Conservation (phyloP, 1,139 yeast species). For the Blastobotrys illinoisensis region DNA sequence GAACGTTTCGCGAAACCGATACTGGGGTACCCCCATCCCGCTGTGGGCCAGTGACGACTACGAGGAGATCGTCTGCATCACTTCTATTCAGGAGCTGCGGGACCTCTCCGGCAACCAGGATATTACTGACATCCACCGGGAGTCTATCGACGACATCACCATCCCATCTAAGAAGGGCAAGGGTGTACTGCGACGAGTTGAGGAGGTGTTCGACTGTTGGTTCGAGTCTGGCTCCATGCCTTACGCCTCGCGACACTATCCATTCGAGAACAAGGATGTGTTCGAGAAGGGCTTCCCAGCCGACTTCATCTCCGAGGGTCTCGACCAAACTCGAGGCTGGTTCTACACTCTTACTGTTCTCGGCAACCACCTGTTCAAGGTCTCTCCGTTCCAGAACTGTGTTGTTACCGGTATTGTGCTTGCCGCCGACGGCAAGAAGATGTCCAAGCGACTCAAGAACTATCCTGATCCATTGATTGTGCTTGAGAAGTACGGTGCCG, state of each 20-base stretch:
- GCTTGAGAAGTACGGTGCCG: constrained; percentile 90
- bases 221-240: constrained; percentile 99
- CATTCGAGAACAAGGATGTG: constrained; percentile 74
- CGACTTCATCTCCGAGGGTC: constrained; percentile 95
- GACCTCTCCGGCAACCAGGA: constrained; percentile 74
- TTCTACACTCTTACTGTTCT: constrained; percentile 93
- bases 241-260: constrained; percentile 93
- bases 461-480: constrained; percentile 91
- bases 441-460: constrained; percentile 97
- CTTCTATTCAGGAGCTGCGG: constrained; percentile 81
- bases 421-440: constrained; percentile 97
- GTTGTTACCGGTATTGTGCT: constrained; percentile 94
- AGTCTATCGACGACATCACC: constrained; percentile 80
- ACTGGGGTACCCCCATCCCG: constrained; percentile 99
- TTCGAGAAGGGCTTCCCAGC: constrained; percentile 85
- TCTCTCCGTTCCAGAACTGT: constrained; percentile 92
- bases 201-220: constrained; percentile 99
- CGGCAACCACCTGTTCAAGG: constrained; percentile 89
- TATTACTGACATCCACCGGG: constrained; percentile 91
- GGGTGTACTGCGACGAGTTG: constrained; percentile 81
- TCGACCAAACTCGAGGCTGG: constrained; percentile 99
- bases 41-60: constrained; percentile 94
- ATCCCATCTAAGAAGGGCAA: constrained; percentile 92
- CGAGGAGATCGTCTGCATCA: constrained; percentile 88
- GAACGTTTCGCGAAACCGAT: constrained; percentile 96